phyloP scores from a whole-genome alignment of 805 yeast genomes.

The Candida railenensis region DNA sequence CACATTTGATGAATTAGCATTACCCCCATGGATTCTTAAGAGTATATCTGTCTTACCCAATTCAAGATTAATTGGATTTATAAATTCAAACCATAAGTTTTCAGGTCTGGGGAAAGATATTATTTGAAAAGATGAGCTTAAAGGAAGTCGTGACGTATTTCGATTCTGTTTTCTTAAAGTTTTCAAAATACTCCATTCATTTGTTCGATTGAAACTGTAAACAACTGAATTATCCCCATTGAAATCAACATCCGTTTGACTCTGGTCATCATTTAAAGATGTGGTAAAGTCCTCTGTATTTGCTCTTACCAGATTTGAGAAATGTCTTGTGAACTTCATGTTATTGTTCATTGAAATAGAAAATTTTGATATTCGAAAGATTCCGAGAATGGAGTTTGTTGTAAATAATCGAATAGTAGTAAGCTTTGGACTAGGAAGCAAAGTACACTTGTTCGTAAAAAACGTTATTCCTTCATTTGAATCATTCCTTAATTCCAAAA shows the following conservation, averaged over 20 bases:
- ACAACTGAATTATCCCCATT: slow-evolving; percentile 4
- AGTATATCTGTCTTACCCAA: slow-evolving; percentile 27
- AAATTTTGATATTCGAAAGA: slow-evolving; percentile 22
- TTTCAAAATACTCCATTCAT: not conserved
- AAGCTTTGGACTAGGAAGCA: not conserved
- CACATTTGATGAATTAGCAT: slow-evolving; percentile 29
- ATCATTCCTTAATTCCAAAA: slow-evolving; percentile 17
- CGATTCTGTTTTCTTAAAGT: not conserved
- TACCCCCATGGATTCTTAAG: slow-evolving; percentile 26
- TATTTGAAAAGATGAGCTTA: not conserved
- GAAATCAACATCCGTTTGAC: not conserved
- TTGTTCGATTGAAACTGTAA: not conserved
- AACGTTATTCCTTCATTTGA: slow-evolving; percentile 7
- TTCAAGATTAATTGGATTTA: slow-evolving; percentile 21
- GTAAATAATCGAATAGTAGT: slow-evolving; percentile 19
- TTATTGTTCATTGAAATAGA: slow-evolving; percentile 15
- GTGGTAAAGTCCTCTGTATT: not conserved
- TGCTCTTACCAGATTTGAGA: slow-evolving; percentile 5
- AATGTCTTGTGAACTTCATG: slow-evolving; percentile 16
- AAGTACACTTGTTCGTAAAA: not conserved
- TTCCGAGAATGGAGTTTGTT: slow-evolving; percentile 31
- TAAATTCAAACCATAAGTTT: slow-evolving; percentile 27
- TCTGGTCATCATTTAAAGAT: slow-evolving; percentile 5
- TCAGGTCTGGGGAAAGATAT: slow-evolving; percentile 15
- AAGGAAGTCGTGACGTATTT: not conserved